Conservation (phyloP, 352 stramenopile genomes). For the Pythium volutum region DNA sequence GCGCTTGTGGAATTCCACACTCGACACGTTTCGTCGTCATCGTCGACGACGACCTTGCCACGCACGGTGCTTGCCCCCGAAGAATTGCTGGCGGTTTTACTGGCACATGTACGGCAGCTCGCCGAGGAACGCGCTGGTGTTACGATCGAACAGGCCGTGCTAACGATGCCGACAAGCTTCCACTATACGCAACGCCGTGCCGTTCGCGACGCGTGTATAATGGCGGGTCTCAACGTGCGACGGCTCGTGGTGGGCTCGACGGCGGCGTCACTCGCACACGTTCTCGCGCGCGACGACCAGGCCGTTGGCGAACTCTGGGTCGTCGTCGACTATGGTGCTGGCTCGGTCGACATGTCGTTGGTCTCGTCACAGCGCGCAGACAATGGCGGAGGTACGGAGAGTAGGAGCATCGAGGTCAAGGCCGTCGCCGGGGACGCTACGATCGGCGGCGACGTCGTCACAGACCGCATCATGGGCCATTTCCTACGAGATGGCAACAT, state of each 20-base stretch:
- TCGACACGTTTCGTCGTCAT: too few relatives aligned
- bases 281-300: background rate
- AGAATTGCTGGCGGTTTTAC: conserved; percentile 40
- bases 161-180: conserved; percentile 36
- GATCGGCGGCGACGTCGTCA: conserved; percentile 27
- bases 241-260: conserved; percentile 36
- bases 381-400: background rate
- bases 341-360: conserved; percentile 32
- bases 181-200: conserved; percentile 46
- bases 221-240: conserved; percentile 30
- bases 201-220: conserved; percentile 36
- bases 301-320: conserved; percentile 21
- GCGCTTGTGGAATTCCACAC: conserved; percentile 33
- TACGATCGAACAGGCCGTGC: conserved; percentile 18
- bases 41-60: background rate
- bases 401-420: conserved; percentile 14
- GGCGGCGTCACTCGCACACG: conserved; percentile 30
- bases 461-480: conserved; percentile 25
- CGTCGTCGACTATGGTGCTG: conserved; percentile 34
- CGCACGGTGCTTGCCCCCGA: conserved; percentile 30
- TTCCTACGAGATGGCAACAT: conserved; percentile 14
- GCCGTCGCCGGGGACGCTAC: conserved; percentile 10
- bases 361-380: conserved; percentile 15
- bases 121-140: conserved; percentile 26
- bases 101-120: conserved; percentile 36